phyloP scores from a whole-genome alignment of 2,329 filamentous ascomycete genomes.

The Talaromyces sp. region DNA sequence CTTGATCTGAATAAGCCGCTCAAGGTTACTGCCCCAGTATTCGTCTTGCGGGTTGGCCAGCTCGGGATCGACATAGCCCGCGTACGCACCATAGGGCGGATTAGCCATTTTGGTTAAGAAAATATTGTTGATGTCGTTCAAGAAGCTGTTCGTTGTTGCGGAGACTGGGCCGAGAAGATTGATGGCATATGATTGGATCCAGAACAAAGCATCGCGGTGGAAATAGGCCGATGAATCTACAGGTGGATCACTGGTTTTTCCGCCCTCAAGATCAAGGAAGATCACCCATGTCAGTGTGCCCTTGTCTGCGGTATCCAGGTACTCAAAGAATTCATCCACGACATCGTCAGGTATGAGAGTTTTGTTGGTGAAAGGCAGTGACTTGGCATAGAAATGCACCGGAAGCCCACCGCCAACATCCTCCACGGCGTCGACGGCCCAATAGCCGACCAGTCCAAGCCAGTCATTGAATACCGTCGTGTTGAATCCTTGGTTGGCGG shows the following conservation, averaged over 20 bases:
- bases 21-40: conserved; percentile 53
- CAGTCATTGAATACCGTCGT: conserved; percentile 23
- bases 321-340: conserved; percentile 49
- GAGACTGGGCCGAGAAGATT: conserved; percentile 39
- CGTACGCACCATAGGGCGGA: conserved; percentile 48
- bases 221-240: conserved; percentile 55
- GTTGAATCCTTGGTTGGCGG: conserved; percentile 14
- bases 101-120: conserved; percentile 26
- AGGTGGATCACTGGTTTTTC: conserved; percentile 53
- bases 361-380: conserved; percentile 47
- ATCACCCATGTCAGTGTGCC: conserved; percentile 55
- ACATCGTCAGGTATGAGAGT: conserved; percentile 43
- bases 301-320: conserved; percentile 45
- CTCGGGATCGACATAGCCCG: conserved; percentile 56
- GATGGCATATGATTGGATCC: conserved; percentile 57
- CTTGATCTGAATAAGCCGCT: conserved; percentile 46
- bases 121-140: conserved; percentile 45
- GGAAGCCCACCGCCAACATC: conserved; percentile 34
- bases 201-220: conserved; percentile 59
- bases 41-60: conserved; percentile 42
- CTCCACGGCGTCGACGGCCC: conserved; percentile 20
- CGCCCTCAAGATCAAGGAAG: conserved; percentile 58
- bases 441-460: conserved; percentile 21
- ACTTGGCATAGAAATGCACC: conserved; percentile 50
- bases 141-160: conserved; percentile 44